Conservation (phyloP, 2,329 filamentous ascomycete genomes). For the Fusarium tricinctum region DNA sequence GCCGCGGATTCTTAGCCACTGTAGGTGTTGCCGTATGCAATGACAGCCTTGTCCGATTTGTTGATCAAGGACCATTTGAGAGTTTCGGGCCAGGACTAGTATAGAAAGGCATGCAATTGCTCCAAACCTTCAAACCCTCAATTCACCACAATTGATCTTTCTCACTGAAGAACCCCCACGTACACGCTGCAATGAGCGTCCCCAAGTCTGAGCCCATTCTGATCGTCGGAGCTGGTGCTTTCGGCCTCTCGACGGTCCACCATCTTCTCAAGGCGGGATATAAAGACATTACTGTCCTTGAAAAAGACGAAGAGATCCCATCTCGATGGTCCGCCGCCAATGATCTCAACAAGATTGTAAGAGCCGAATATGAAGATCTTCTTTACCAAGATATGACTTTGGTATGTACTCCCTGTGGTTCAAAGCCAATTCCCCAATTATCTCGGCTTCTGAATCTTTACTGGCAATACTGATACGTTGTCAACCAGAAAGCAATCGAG, state of each 20-base stretch:
- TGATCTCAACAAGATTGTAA: slow-evolving; percentile 73
- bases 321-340: slow-evolving; percentile 67
- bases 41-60: background rate
- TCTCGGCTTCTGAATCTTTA: background rate
- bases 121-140: rapidly evolving
- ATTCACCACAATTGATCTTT: too few species aligned
- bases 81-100: background rate
- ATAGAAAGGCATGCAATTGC: background rate
- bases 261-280: slow-evolving; percentile 62
- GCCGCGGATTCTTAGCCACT: background rate
- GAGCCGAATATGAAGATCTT: slow-evolving; percentile 69
- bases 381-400: slow-evolving; percentile 69
- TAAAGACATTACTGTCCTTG: slow-evolving; percentile 63
- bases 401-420: slow-evolving; percentile 50
- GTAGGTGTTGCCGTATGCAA: background rate
- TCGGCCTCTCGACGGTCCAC: slow-evolving; percentile 64
- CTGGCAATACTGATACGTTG: background rate
- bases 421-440: background rate
- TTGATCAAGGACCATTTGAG: background rate
- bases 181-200: slow-evolving; percentile 32
- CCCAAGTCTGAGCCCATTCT: slow-evolving; percentile 50
- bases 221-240: slow-evolving; percentile 63
- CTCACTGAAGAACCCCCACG: background rate
- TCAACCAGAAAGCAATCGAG: slow-evolving; percentile 61
- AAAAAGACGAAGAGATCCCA: slow-evolving; percentile 57